Base-by-base conservation (phyloP, 176 grass and related monocot genomes). In the Metroxylon sagu region DNA sequence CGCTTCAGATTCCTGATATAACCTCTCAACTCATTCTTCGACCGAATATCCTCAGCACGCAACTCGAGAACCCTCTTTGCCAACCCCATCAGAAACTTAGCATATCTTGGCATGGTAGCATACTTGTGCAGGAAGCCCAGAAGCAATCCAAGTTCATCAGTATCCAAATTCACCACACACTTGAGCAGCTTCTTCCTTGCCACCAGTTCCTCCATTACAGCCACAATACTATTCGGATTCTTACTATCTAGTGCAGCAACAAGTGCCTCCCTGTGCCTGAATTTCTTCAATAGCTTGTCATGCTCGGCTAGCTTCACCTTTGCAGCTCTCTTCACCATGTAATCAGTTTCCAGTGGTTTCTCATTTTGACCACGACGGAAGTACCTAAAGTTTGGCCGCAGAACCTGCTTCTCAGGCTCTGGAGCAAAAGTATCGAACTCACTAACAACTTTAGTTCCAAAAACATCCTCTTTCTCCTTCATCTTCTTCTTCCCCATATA, bases 151-250 rank as follows among this genome's bases (percentile, higher is more conserved):
- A 97, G 79, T 61, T 97, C 84, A 26, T 71, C 76, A 0, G 1
- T 57, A 7, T 82, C 87, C 66, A 97, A 65, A 80, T 97, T 97
- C 16, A 21, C 71, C 30, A 97, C 52, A 52, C 75, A 80, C 15
- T 62, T 78, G 31, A 91, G 52, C 30, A 97, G 79, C 76, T 91
- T 97, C 71, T 75, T 97, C 69, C 92, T 88, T 6, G 84, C 57
- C 3, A 97, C 75, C 6, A 97, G 53, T 75, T 97, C 92, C 77
- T 91, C 92, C 77, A 97, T 79, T 16, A 97, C 92, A 56, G 87
- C 80, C 28, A 91, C 70, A 25, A 68, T 53, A 18, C 66, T 72
- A 52, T 49, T 81, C 0, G 84, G 57, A 12, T 85, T 84, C 57
- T 85, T 91, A 61, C 68, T 80, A 69, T 43, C 70, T 49, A 97